These are phyloP conservation scores for Colletotrichum kahawae DNA, from an alignment of 2,329 filamentous ascomycete species.

Conservation along the genomic window DNA sequence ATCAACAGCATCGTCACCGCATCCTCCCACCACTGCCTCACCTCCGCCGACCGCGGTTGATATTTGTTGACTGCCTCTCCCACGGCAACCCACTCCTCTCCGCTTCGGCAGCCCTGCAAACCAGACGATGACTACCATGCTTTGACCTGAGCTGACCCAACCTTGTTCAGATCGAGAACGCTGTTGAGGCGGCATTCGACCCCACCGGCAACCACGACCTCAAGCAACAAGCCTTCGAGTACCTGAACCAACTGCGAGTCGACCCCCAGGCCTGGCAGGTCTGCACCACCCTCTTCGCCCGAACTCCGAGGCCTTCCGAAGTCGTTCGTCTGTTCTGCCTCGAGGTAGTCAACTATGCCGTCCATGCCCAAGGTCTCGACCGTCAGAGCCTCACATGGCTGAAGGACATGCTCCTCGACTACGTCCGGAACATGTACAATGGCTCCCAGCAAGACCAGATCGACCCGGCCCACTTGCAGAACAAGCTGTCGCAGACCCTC, in stretches of 20 bases:
- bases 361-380: conserved; percentile 81
- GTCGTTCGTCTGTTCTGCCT: conserved; percentile 88
- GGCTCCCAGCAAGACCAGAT: conserved; percentile 58
- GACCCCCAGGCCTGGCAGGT: conserved; percentile 90
- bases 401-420: conserved; percentile 81
- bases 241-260: conserved; percentile 77
- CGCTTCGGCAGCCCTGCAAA: background rate
- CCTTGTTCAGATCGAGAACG: conserved; percentile 79
- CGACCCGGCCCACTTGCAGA: conserved; percentile 83
- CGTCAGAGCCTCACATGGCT: conserved; percentile 74
- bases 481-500: conserved; percentile 95
- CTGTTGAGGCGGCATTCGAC: conserved; percentile 92
- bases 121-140: background rate
- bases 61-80: background rate
- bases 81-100: background rate
- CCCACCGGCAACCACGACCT: conserved; percentile 76
- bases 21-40: conserved; percentile 3
- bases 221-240: conserved; percentile 84
- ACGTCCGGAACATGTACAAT: conserved; percentile 78
- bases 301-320: conserved; percentile 76
- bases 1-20: conserved; percentile 25
- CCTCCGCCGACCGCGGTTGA: background rate
- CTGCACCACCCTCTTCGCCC: conserved; percentile 84
- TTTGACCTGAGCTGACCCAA: background rate
- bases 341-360: conserved; percentile 91